Base-by-base conservation (phyloP, 1,284 basidiomycete species). In the Lentinus polychrous region DNA sequence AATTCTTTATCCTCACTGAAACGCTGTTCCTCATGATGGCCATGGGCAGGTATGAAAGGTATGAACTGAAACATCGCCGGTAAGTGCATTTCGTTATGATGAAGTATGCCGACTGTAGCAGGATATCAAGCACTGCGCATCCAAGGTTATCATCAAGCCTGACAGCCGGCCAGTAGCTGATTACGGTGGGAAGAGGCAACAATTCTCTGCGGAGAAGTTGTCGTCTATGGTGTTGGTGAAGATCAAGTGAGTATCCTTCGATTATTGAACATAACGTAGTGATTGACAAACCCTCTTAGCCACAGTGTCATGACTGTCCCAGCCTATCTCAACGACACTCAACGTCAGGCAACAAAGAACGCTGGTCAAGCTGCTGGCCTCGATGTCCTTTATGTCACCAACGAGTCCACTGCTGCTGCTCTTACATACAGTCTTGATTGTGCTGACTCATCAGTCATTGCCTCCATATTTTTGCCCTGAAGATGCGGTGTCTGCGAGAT, bases 401-500 rank as follows among this genome's bases (percentile, higher is more conserved):
- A 98, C 70, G 95, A 99, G 73, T 95, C 95, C 22, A 98, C 95
- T 20, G 95, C 95, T 46, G 95, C 94, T 47, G 95, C 95, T 32
- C 83, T 99, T 46, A 95, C 95, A 1, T 99, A 99, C 67, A 95
- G 94, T 69, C 81, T 95, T 31, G 93, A 96, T 66, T 85, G 84
- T 18, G 60, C 71, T 2, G 88, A 94, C 57, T 87, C 86, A 35
- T 84, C 87, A 10, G 74, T 94, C 60, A 95, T 99, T 60, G 94
- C 94, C 46, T 97, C 69, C 94, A 98, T 91, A 91, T 98, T 60
- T 98, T 95, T 32, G 94, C 99, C 58, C 78, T 98, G 39, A 93
- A 97, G 73, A 98, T 98, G 91, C 92, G 95, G 95, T 60, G 94
- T 99, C 20, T 99, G 98, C 68, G 95, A 98, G 69, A 95, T 99